A percentile compares a stretch with the other conserved stretches of the same genome.
Evolutionary conservation across 1,284 basidiomycete species (phyloP).

Genomic region (Rhodotorula sp.): DNA sequence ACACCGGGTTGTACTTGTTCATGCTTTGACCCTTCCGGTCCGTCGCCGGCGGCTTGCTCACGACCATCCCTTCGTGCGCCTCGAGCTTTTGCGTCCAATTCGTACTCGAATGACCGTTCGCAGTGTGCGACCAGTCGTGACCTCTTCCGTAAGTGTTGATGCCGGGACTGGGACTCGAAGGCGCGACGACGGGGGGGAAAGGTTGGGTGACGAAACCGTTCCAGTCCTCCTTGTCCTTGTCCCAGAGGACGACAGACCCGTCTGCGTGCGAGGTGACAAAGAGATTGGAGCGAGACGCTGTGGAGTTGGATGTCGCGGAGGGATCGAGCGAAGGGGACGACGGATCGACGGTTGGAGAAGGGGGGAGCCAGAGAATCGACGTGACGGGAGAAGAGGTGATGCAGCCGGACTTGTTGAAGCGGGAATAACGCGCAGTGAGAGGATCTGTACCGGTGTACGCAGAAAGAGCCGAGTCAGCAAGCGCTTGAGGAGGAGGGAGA

Average conservation of each 20-base stretch:
- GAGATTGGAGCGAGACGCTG: constrained; percentile 53
- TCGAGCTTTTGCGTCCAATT: not conserved
- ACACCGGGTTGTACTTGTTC: constrained; percentile 73
- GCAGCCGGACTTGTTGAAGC: constrained; percentile 86
- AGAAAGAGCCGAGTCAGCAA: not conserved
- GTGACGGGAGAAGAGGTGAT: constrained; percentile 77
- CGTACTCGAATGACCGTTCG: not conserved
- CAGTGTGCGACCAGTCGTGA: not conserved
- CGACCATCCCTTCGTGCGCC: constrained; percentile 59
- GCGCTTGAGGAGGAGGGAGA: constrained; percentile 33
- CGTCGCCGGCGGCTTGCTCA: constrained; percentile 62
- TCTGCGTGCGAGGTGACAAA: constrained; percentile 91
- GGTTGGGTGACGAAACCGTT: constrained; percentile 20
- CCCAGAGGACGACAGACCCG: constrained; percentile 81
- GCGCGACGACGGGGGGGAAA: not conserved
- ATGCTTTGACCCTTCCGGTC: constrained; percentile 61
- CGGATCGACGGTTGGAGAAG: constrained; percentile 55
- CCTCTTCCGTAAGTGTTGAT: not conserved
- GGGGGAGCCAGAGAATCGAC: constrained; percentile 74
- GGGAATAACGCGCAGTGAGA: constrained; percentile 76
- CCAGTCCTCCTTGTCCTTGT: constrained; percentile 79
- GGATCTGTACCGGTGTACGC: constrained; percentile 59
- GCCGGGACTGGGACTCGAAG: not conserved
- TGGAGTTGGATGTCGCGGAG: not conserved
- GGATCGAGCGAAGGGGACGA: not conserved